Evolutionary conservation across 2,329 filamentous ascomycete genomes (phyloP).

Genomic region (Claviceps quebecensis): DNA sequence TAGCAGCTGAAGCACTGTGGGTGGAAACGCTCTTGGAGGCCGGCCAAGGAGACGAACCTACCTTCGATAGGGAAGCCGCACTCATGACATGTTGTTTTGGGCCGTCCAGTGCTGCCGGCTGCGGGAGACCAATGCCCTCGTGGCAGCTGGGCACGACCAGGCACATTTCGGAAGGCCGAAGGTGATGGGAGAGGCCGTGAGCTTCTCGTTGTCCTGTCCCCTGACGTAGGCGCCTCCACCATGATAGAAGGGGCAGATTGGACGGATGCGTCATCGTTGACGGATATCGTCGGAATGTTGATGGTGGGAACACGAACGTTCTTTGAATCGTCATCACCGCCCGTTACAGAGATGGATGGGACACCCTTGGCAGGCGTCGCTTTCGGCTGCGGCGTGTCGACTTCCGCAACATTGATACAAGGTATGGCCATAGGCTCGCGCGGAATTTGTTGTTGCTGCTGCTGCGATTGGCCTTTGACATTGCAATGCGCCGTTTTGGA

Average conservation of each 20-base stretch:
- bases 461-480: conserved; percentile 9
- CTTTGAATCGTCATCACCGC: conserved; percentile 9
- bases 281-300: conserved; percentile 38
- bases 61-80: conserved; percentile 78
- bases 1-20: conserved; percentile 87
- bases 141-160: conserved; percentile 25
- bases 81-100: conserved; percentile 66
- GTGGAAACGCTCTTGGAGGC: conserved; percentile 65
- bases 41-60: conserved; percentile 73
- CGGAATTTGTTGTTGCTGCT: not conserved
- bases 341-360: conserved; percentile 24
- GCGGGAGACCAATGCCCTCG: conserved; percentile 47
- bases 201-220: conserved; percentile 17
- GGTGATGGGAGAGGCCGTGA: conserved; percentile 32
- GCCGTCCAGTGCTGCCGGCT: conserved; percentile 30
- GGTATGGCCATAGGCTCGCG: conserved; percentile 29
- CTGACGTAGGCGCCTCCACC: conserved; percentile 28
- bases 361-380: conserved; percentile 16
- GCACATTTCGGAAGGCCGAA: conserved; percentile 17
- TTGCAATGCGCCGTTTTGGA: conserved; percentile 12
- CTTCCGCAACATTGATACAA: conserved; percentile 41
- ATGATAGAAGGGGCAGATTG: conserved; percentile 30
- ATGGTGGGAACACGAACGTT: conserved; percentile 23
- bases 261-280: conserved; percentile 20
- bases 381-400: conserved; percentile 22